phyloP scores from a whole-genome alignment of 2,329 filamentous ascomycete genomes.

The Aspergillus phoenicis region DNA sequence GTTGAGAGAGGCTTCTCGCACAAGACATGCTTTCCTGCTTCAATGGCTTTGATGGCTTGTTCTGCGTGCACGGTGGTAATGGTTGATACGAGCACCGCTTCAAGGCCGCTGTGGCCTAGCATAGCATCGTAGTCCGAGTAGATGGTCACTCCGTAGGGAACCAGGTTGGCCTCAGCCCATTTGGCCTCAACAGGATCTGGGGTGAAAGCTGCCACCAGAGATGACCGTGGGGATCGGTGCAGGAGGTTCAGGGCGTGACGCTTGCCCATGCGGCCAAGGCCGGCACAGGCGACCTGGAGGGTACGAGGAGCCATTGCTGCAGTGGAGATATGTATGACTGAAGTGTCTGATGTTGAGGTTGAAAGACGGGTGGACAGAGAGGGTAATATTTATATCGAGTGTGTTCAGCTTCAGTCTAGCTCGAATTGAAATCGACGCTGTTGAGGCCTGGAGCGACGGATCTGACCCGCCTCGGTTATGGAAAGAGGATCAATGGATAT shows the following conservation, averaged over 20 bases:
- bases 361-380: neutral
- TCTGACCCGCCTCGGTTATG: neutral
- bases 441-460: neutral
- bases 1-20: conserved; percentile 59
- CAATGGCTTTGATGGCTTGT: conserved; percentile 59
- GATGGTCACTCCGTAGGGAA: conserved; percentile 51
- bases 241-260: conserved; percentile 52
- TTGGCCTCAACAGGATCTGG: conserved; percentile 46
- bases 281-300: conserved; percentile 26
- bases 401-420: neutral
- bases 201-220: conserved; percentile 51
- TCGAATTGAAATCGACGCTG: neutral
- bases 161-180: conserved; percentile 54
- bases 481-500: neutral
- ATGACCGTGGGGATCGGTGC: conserved; percentile 48
- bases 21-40: conserved; percentile 55
- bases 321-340: neutral
- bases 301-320: neutral
- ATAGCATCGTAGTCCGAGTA: conserved; percentile 58
- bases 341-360: neutral
- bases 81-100: conserved; percentile 57
- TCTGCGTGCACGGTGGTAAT: conserved; percentile 59
- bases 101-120: conserved; percentile 54
- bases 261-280: conserved; percentile 51
- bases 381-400: neutral